phyloP scores from a whole-genome alignment of 257 asterid genomes.

The Jacaranda copaia region DNA sequence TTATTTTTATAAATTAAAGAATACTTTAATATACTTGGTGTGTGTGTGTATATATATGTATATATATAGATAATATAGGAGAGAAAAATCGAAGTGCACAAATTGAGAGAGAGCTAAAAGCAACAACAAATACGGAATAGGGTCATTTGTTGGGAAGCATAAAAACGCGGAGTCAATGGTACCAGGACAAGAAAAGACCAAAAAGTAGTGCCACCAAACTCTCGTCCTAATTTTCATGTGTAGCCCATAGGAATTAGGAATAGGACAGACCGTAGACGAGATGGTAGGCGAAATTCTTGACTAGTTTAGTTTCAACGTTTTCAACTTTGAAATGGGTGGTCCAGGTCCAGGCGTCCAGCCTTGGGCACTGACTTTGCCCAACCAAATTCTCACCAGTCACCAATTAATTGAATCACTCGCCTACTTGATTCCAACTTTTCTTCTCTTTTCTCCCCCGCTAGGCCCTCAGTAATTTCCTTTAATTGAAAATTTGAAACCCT shows the following conservation, averaged over 20 bases:
- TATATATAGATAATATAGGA: no score
- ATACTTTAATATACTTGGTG: no score
- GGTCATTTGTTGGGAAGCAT: no score
- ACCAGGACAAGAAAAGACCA: slow-evolving; percentile 1
- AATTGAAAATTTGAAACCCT: slow-evolving; percentile 29
- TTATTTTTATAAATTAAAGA: no score
- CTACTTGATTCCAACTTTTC: not conserved
- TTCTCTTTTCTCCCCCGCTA: no score
- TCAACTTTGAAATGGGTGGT: slow-evolving; percentile 1
- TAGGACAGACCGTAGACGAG: no score
- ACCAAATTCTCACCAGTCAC: slow-evolving; percentile 18
- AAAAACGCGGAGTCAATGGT: not conserved
- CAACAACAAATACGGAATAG: no score
- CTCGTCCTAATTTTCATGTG: not conserved
- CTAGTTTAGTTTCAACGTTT: not conserved
- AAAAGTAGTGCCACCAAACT: not conserved
- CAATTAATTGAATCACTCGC: not conserved
- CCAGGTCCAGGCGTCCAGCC: not conserved
- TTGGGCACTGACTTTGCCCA: slow-evolving; percentile 32
- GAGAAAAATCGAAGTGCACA: no score
- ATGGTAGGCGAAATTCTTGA: slow-evolving; percentile 15
- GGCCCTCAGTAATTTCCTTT: not conserved
- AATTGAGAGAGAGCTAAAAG: no score
- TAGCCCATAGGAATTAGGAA: no score
- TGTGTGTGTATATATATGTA: no score